Conservation (phyloP, 1,139 yeast genomes). For the Saccharomyces hybrid region DNA sequence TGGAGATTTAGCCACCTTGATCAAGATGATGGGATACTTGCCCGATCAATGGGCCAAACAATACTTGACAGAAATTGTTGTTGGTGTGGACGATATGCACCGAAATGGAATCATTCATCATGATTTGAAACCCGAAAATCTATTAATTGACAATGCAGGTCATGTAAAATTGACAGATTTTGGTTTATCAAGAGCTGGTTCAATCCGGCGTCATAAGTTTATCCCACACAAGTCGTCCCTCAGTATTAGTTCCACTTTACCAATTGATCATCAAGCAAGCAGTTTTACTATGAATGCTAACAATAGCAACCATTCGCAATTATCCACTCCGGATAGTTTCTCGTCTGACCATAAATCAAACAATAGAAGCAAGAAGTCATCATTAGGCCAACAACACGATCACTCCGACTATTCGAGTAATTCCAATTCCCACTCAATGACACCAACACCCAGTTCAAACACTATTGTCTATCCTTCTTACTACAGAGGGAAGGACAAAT, state of each 20-base stretch:
- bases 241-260: constrained; percentile 3
- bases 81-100: constrained; percentile 87
- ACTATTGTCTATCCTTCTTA: not conserved
- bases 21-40: constrained; percentile 71
- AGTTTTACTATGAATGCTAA: not conserved
- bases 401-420: not conserved
- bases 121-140: constrained; percentile 90
- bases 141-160: constrained; percentile 77
- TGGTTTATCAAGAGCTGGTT: constrained; percentile 86
- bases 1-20: constrained; percentile 86
- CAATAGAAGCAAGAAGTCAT: not conserved
- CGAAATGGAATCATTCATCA: constrained; percentile 84
- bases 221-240: constrained; percentile 15
- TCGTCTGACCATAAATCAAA: not conserved
- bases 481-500: not conserved
- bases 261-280: not conserved
- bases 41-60: constrained; percentile 84
- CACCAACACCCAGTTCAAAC: constrained; percentile 2
- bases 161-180: constrained; percentile 91
- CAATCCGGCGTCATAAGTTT: constrained; percentile 64
- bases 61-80: constrained; percentile 82
- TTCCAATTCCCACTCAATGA: constrained; percentile 2
- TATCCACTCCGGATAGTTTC: constrained; percentile 4
- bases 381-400: not conserved
- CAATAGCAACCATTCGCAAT: not conserved